Evolutionary conservation across 257 asterid genomes (phyloP).

Genomic region (Ehretia macrophylla): DNA sequence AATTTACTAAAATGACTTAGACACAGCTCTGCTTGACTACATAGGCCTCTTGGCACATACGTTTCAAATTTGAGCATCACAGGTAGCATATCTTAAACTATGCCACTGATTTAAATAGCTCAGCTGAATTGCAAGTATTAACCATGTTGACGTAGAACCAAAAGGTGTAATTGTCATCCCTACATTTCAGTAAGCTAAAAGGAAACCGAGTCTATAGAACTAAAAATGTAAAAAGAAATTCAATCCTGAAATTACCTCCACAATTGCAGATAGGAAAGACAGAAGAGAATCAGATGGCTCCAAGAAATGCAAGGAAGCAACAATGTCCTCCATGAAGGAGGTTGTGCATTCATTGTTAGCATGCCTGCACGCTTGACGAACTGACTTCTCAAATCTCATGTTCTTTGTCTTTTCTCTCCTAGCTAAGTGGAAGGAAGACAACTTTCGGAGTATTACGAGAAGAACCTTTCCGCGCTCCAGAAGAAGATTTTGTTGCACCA

Average conservation of each 20-base stretch:
- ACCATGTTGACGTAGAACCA: too few species aligned
- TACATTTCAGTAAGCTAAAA: background rate
- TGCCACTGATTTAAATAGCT: too few species aligned
- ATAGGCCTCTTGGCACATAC: too few species aligned
- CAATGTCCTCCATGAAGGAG: conserved; percentile 49
- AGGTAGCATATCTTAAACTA: too few species aligned
- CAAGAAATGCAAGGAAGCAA: conserved; percentile 54
- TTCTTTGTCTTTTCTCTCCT: conserved; percentile 19
- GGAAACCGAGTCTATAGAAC: background rate
- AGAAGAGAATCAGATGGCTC: conserved; percentile 53
- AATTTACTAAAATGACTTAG: too few species aligned
- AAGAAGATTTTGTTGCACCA: conserved; percentile 22
- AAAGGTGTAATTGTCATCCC: too few species aligned
- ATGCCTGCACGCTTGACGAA: conserved; percentile 29
- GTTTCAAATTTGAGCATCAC: too few species aligned
- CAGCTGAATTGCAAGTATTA: too few species aligned
- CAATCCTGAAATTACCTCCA: conserved; percentile 58
- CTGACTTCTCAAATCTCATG: conserved; percentile 47
- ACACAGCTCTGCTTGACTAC: too few species aligned
- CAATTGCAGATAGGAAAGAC: conserved; percentile 39
- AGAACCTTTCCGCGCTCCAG: conserved; percentile 52
- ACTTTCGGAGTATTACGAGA: conserved; percentile 37
- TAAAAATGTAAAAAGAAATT: background rate
- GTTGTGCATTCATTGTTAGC: conserved; percentile 36
- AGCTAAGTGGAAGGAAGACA: conserved; percentile 28